Conservation (phyloP, 495 filamentous ascomycete genomes). For the Neurospora sublineolata region DNA sequence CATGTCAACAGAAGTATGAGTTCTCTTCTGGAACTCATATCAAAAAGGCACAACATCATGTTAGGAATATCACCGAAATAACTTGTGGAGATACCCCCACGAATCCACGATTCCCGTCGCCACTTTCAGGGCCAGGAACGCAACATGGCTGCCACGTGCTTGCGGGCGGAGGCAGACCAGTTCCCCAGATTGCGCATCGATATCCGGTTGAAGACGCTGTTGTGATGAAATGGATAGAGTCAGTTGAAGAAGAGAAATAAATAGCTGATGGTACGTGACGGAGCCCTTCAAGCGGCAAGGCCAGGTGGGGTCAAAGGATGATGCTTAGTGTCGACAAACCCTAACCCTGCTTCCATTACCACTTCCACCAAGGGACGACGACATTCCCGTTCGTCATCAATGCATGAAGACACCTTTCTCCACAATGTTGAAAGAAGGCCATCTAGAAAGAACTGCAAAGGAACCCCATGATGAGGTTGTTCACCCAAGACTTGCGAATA, state of each 20-base stretch:
- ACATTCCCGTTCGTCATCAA: background rate
- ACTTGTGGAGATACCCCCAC: background rate
- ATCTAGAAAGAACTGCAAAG: slow-evolving; percentile 55
- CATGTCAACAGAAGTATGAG: background rate
- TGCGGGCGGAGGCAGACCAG: background rate
- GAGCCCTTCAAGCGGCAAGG: background rate
- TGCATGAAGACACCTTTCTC: background rate
- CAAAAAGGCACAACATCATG: background rate
- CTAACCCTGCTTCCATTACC: background rate
- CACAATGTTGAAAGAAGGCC: slow-evolving; percentile 22
- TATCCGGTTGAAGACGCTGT: background rate
- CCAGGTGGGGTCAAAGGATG: background rate
- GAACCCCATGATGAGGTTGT: slow-evolving; percentile 52
- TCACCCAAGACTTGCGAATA: background rate
- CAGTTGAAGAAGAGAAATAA: background rate
- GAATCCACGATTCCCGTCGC: background rate
- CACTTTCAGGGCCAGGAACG: background rate
- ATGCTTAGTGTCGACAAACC: background rate
- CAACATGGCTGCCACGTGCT: background rate
- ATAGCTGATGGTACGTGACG: background rate
- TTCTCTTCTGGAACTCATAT: too few relatives aligned
- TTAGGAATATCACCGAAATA: background rate
- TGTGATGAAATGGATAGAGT: background rate
- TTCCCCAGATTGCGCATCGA: background rate
- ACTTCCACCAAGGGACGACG: background rate